Percentiles rank a stretch among this genome's conserved stretches.
Evolutionary conservation across 2,329 filamentous ascomycete genomes (phyloP).

Genomic region (Exserohilum rostratum): DNA sequence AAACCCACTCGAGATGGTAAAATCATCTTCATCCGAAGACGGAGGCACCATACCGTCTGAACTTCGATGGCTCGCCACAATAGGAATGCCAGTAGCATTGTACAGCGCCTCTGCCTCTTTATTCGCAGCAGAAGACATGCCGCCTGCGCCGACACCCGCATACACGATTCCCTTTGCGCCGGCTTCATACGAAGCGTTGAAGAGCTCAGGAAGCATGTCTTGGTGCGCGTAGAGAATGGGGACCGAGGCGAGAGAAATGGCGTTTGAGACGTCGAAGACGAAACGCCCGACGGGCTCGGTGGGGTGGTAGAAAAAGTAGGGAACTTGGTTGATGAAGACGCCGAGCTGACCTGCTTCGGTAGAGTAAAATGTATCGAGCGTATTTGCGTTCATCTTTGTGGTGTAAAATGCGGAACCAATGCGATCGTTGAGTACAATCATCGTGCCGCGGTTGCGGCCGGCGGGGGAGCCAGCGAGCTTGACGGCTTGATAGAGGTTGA

Average conservation of each 20-base stretch:
- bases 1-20: conserved; percentile 56
- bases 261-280: conserved; percentile 47
- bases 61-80: conserved; percentile 60
- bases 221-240: conserved; percentile 64
- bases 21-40: conserved; percentile 22
- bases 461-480: conserved; percentile 58
- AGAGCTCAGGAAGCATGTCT: conserved; percentile 57
- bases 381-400: conserved; percentile 68
- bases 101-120: conserved; percentile 53
- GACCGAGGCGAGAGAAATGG: conserved; percentile 61
- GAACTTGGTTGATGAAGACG: conserved; percentile 62
- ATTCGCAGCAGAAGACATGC: conserved; percentile 42
- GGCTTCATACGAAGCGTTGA: conserved; percentile 55
- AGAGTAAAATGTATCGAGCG: conserved; percentile 66
- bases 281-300: conserved; percentile 52
- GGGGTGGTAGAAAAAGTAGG: conserved; percentile 65
- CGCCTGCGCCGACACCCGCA: conserved; percentile 62
- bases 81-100: conserved; percentile 55
- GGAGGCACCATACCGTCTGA: conserved; percentile 59
- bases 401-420: conserved; percentile 64
- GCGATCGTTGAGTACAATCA: conserved; percentile 68
- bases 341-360: conserved; percentile 62
- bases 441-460: conserved; percentile 59
- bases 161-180: conserved; percentile 63
- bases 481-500: conserved; percentile 67